Evolutionary conservation across 257 asterid genomes (phyloP).

Genomic region (Nicotiana knightiana): DNA sequence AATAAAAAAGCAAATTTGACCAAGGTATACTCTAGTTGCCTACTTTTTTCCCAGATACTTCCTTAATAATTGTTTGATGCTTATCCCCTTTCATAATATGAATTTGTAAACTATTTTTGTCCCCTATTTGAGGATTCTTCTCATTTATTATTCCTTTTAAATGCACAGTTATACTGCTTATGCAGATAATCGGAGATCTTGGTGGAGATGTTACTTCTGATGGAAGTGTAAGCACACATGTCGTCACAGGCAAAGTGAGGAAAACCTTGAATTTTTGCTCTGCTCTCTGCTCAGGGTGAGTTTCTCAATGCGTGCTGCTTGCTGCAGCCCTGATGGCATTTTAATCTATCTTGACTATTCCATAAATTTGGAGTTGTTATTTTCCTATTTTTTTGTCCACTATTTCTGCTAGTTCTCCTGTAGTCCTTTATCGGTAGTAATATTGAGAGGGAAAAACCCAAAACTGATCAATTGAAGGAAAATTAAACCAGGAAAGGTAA

Average conservation of each 20-base stretch:
- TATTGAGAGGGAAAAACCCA: background rate
- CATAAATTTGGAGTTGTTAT: background rate
- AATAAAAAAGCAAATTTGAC: slow-evolving; percentile 59
- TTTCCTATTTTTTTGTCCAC: background rate
- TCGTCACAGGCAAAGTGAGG: slow-evolving; percentile 79
- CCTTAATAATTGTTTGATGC: background rate
- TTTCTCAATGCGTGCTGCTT: background rate
- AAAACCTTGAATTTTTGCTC: slow-evolving; percentile 74
- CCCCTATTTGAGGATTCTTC: background rate
- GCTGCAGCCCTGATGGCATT: background rate
- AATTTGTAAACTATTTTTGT: background rate
- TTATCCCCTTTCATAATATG: background rate
- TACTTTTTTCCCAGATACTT: background rate
- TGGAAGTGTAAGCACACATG: slow-evolving; percentile 73
- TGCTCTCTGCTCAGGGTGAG: slow-evolving; percentile 97
- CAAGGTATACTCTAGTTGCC: slow-evolving; percentile 41
- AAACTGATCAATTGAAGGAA: background rate
- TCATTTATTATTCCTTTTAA: background rate
- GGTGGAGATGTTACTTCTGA: slow-evolving; percentile 83
- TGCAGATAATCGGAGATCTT: slow-evolving; percentile 66
- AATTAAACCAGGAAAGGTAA: background rate
- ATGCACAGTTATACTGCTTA: slow-evolving; percentile 14
- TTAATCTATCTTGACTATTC: background rate
- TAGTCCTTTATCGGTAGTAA: background rate
- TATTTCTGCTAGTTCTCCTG: background rate